phyloP scores from a whole-genome alignment of 148 eudicot genomes.

The Fagopyrum esculentum region DNA sequence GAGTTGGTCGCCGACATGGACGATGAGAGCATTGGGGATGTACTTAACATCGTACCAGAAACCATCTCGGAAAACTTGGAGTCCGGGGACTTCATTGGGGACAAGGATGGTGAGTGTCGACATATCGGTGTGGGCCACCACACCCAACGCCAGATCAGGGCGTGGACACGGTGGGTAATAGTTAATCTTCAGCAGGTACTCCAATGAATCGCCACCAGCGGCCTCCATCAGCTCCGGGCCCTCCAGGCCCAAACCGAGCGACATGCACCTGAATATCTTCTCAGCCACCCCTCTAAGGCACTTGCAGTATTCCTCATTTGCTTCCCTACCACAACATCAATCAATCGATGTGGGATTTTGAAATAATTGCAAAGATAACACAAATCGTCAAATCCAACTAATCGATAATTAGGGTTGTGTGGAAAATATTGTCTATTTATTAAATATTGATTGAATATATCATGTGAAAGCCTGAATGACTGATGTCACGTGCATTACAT shows the following conservation, averaged over 20 bases:
- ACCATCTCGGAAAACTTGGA: constrained; percentile 30
- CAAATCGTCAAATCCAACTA: too few species aligned
- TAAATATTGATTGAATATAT: too few species aligned
- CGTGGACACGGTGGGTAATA: constrained; percentile 53
- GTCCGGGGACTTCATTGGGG: constrained; percentile 48
- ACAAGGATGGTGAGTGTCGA: constrained; percentile 39
- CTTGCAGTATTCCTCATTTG: constrained; percentile 28
- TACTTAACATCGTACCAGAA: constrained; percentile 39
- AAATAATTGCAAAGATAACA: too few species aligned
- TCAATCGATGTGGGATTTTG: too few species aligned
- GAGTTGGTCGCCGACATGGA: constrained; percentile 83
- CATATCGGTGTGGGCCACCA: constrained; percentile 51
- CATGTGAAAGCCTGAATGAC: too few species aligned
- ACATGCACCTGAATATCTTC: constrained; percentile 27
- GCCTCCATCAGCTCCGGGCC: constrained; percentile 25
- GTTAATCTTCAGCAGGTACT: constrained; percentile 40
- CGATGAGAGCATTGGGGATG: constrained; percentile 56
- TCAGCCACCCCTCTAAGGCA: constrained; percentile 24
- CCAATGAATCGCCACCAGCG: constrained; percentile 32
- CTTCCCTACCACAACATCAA: constrained; percentile 19
- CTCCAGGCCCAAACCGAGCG: constrained; percentile 40
- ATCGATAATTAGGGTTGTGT: too few species aligned
- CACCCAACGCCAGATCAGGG: constrained; percentile 55
- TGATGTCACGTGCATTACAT: too few species aligned
- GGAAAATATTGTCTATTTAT: too few species aligned